Percentiles rank a stretch among this genome's conserved stretches.
These are phyloP conservation scores for Populus tomentosa DNA, from an alignment of 441 rosid genomes.

Conservation along the genomic window DNA sequence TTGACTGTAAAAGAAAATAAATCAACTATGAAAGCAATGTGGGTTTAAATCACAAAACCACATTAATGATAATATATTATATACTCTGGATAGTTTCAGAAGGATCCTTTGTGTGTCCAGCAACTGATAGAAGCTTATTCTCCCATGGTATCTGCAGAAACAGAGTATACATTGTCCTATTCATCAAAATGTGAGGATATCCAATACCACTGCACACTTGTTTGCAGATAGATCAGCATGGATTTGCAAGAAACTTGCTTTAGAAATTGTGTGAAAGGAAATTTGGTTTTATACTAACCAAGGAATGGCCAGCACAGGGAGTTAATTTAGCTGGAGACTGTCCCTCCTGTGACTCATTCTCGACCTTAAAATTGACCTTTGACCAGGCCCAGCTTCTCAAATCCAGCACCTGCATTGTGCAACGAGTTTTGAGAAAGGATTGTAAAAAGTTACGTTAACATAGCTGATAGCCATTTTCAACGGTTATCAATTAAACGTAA, in stretches of 20 bases:
- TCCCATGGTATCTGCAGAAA: conserved; percentile 82
- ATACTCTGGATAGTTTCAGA: conserved; percentile 83
- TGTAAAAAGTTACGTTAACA: background rate
- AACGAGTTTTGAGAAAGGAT: conserved; percentile 18
- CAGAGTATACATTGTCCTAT: conserved; percentile 13
- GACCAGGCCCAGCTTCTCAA: conserved; percentile 97
- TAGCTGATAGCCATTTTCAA: background rate
- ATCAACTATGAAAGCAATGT: conserved; percentile 2
- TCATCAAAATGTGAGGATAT: conserved; percentile 12
- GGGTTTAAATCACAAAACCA: conserved; percentile 2
- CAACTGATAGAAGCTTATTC: conserved; percentile 84
- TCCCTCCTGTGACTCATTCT: conserved; percentile 49
- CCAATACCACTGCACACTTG: conserved; percentile 16
- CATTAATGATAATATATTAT: conserved; percentile 12
- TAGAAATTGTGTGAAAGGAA: conserved; percentile 16
- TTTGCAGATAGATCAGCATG: conserved; percentile 10
- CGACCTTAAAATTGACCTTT: conserved; percentile 67
- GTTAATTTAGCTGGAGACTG: conserved; percentile 40
- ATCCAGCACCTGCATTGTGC: conserved; percentile 72
- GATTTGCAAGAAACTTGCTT: conserved; percentile 13
- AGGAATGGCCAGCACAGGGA: conserved; percentile 94
- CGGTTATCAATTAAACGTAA: background rate
- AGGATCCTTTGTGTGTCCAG: conserved; percentile 94
- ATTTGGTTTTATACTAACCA: conserved; percentile 53
- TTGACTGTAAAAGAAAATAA: conserved; percentile 58